These are phyloP conservation scores for Gracilaria vermiculophylla DNA, from an alignment of 23 red algal species.

Conservation along the genomic window DNA sequence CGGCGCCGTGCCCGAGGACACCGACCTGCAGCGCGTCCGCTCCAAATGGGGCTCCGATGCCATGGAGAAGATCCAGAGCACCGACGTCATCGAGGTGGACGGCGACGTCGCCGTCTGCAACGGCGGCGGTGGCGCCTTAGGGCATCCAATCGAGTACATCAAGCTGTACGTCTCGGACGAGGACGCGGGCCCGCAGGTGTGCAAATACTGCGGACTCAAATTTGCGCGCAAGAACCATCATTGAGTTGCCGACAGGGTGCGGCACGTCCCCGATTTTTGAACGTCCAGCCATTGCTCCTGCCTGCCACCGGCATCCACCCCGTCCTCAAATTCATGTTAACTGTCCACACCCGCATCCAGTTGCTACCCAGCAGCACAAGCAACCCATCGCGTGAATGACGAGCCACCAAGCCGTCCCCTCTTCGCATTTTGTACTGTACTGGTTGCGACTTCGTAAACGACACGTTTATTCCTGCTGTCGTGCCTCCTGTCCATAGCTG, in stretches of 20 bases:
- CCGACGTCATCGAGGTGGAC: conserved; percentile 59
- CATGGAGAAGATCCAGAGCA: conserved; percentile 75
- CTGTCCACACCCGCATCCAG: neutral
- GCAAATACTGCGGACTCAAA: conserved; percentile 71
- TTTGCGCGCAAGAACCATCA: conserved; percentile 33
- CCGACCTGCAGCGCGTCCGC: conserved; percentile 54
- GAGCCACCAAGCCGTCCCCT: neutral
- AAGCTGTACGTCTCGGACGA: conserved; percentile 62
- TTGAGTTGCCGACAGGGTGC: neutral
- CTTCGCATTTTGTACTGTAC: neutral
- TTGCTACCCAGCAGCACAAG: neutral
- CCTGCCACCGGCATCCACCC: neutral
- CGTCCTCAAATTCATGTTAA: neutral
- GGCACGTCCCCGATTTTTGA: neutral
- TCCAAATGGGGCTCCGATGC: conserved; percentile 85
- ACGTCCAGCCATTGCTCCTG: neutral
- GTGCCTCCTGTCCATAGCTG: neutral
- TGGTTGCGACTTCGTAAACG: neutral
- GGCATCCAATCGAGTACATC: conserved; percentile 89
- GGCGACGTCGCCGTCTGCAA: conserved; percentile 68
- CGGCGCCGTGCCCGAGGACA: conserved; percentile 66
- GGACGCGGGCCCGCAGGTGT: conserved; percentile 58
- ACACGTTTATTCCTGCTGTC: neutral
- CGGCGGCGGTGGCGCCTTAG: conserved; percentile 80
- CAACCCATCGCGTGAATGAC: neutral